Base-by-base conservation (phyloP, 371 early-diverging fungal genomes). In the Mortierella sp. region DNA sequence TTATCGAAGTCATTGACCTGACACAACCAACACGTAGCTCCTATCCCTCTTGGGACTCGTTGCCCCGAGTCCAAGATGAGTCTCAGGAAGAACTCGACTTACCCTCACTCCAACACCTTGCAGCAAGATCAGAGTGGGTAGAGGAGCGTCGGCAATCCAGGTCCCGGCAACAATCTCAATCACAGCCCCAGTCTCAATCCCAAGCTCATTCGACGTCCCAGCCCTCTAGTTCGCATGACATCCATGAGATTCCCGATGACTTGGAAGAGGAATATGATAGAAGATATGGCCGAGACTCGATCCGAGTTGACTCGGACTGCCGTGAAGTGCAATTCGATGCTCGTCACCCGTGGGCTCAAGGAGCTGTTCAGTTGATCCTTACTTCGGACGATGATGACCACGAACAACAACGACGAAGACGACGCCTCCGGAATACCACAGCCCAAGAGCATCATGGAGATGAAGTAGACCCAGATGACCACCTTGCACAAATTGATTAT, bases 331-430 rank as follows among this genome's bases (percentile, higher is more conserved):
- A 69, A 28, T 18, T 75, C 19, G 75, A 75, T 62, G 62, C 70
- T 11, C 69, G 44, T 26, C 75, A 75, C 44, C 75, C 75, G 4
- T 75, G 75, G 75, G 62, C 75, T 7, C 75, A 57, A 23, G 75
- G 75, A 7, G 70, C 75, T 23, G 53, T 75, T 29, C 70, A 75
- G 66, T 58, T 75, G 19, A 75, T 75, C 23, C n/a, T 62, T n/a
- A 65, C 66, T 2, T 29, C 66, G 14, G 66, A 57, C 26, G 29
- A 57, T 18, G n/a, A 30, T 14, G 30, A 26, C 6, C 26, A 18
- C 18, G 29, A 57, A 9, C 29, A 11, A 15, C 29, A 26, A 2
- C n/a, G 30, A 15, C 57, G 58, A 18, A 45, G 62, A 15, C 53
- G 56, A 5, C 59, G 51, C 11, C 48, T 53, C 7, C 21, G 47